Conservation (phyloP, 257 asterid species). For the Nicotiana obtusifolia region DNA sequence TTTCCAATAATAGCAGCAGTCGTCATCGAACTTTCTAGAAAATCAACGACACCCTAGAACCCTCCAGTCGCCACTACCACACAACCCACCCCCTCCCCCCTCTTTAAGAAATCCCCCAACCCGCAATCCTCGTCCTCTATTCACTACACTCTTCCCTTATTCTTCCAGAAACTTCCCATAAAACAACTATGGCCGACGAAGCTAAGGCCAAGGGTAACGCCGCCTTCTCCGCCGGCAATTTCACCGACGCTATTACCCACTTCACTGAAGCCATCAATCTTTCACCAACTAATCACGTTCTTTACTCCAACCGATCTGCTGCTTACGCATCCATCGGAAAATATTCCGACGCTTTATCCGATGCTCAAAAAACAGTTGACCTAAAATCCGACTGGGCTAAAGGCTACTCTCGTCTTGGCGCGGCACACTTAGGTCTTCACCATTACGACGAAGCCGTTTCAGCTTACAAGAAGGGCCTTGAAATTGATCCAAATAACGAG, state of each 20-base stretch:
- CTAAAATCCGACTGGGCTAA: constrained; percentile 81
- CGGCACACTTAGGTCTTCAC: constrained; percentile 69
- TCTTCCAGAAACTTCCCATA: background rate
- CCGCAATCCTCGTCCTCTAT: background rate
- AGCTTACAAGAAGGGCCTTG: constrained; percentile 70
- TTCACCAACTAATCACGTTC: constrained; percentile 69
- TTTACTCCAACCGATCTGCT: constrained; percentile 94
- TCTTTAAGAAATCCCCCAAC: background rate
- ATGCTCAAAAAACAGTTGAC: constrained; percentile 81
- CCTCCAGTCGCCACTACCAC: background rate
- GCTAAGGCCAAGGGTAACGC: constrained; percentile 92
- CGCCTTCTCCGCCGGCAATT: constrained; percentile 80
- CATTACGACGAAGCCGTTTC: constrained; percentile 51
- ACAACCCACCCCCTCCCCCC: background rate
- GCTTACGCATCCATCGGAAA: constrained; percentile 64
- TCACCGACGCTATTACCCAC: constrained; percentile 52
- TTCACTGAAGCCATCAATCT: constrained; percentile 73
- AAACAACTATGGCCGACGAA: constrained; percentile 67
- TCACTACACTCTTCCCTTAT: background rate
- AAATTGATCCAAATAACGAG: constrained; percentile 76
- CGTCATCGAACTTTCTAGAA: constrained; percentile 14
- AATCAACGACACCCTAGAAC: background rate
- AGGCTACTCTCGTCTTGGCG: constrained; percentile 91
- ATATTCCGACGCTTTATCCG: constrained; percentile 68
- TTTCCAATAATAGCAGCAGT: background rate